Conservation (phyloP, 2,329 filamentous ascomycete genomes). For the Pyricularia grisea region DNA sequence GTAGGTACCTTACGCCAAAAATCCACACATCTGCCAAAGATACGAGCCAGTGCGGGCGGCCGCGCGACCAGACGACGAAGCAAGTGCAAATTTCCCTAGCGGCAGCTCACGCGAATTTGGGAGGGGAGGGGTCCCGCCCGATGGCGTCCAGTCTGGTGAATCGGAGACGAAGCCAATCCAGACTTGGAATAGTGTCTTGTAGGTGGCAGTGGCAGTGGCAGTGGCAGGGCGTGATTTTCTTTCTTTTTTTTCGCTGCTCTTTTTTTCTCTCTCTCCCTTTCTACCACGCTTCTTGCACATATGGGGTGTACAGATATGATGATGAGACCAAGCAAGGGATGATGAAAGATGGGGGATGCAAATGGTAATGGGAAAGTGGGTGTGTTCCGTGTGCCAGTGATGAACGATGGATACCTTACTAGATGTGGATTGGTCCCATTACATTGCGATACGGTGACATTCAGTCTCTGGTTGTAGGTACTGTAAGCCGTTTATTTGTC, state of each 20-base stretch:
- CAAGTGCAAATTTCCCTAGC: background rate
- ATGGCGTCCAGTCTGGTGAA: background rate
- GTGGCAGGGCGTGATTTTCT: background rate
- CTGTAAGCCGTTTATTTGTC: background rate
- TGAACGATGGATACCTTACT: background rate
- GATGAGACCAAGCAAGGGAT: background rate
- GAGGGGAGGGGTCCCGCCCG: background rate
- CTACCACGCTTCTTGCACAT: background rate
- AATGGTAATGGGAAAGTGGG: background rate
- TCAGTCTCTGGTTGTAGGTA: background rate
- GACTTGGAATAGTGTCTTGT: background rate
- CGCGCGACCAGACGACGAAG: background rate
- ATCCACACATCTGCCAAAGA: background rate
- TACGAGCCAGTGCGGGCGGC: background rate
- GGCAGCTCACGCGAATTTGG: background rate
- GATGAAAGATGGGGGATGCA: background rate
- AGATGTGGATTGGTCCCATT: background rate
- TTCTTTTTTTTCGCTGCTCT: background rate
- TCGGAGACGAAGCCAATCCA: background rate
- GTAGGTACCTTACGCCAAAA: background rate
- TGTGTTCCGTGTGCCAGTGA: background rate
- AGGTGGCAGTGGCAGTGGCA: background rate
- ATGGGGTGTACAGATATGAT: background rate
- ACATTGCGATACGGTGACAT: background rate
- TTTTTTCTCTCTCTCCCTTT: background rate